These are phyloP conservation scores for Bipolaris oryzae DNA, from an alignment of 2,329 filamentous ascomycete species.

Conservation along the genomic window DNA sequence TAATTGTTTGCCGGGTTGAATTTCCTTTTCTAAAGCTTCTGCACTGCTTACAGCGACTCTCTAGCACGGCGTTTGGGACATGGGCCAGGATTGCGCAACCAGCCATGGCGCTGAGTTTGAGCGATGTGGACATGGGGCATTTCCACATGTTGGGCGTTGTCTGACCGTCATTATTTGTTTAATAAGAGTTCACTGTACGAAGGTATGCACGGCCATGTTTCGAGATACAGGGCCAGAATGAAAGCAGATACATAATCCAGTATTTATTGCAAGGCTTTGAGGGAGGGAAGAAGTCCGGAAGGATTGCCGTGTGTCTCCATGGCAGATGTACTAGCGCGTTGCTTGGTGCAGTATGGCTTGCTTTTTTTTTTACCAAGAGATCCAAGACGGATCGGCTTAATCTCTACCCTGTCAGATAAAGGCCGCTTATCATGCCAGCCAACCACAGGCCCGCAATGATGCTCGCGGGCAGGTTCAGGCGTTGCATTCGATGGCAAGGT, in stretches of 20 bases:
- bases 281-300: not conserved
- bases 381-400: constrained; percentile 7
- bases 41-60: constrained; percentile 8
- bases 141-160: not conserved
- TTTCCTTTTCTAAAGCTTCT: constrained; percentile 4
- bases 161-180: not conserved
- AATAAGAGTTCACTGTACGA: constrained; percentile 5
- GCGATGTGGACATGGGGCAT: constrained; percentile 5
- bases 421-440: constrained; percentile 6
- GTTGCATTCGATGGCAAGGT: constrained; percentile 9
- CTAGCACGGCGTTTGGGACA: constrained; percentile 30
- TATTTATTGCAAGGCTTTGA: not conserved
- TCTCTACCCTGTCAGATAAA: not conserved
- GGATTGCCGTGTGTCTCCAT: not conserved
- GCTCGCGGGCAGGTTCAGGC: constrained; percentile 1
- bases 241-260: constrained; percentile 6
- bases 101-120: constrained; percentile 4
- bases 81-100: constrained; percentile 3
- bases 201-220: constrained; percentile 9
- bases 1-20: constrained; percentile 9
- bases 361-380: constrained; percentile 3
- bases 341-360: not conserved
- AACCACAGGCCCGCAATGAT: constrained; percentile 2
- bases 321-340: constrained; percentile 1
- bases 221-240: constrained; percentile 1